phyloP scores from a whole-genome alignment of 306 rosid species.

The Quercus cerris region DNA sequence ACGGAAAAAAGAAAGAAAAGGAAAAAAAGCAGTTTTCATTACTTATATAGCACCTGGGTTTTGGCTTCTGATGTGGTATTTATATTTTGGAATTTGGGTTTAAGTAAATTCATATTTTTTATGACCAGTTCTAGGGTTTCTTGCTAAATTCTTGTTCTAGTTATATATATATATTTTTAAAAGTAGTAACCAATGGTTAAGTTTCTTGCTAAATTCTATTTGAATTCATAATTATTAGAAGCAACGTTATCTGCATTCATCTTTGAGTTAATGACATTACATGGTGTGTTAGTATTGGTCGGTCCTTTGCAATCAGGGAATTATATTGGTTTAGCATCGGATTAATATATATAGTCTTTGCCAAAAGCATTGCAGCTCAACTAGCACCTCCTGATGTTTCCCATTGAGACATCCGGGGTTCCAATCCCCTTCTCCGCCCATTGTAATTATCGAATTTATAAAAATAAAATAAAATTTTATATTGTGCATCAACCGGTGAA shows the following conservation, averaged over 20 bases:
- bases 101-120: neutral
- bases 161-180: too few species aligned
- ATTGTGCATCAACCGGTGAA: too few species aligned
- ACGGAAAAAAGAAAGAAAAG: neutral
- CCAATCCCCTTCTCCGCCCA: too few species aligned
- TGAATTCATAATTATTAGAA: neutral
- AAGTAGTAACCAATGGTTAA: too few species aligned
- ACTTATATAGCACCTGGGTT: neutral
- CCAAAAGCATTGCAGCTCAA: too few species aligned
- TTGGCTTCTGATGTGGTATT: neutral
- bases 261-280: neutral
- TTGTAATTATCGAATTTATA: too few species aligned
- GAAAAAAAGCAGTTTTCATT: neutral
- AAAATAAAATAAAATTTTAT: too few species aligned
- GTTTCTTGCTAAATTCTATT: neutral
- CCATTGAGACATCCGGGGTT: too few species aligned
- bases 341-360: neutral
- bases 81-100: neutral
- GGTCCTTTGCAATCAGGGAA: neutral
- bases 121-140: constrained; percentile 20
- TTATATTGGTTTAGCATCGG: neutral
- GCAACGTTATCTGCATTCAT: neutral
- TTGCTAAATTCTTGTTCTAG: neutral
- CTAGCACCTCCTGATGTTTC: too few species aligned
- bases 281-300: neutral